Conservation (phyloP, 2,329 filamentous ascomycete species). For the Alternaria sp. region DNA sequence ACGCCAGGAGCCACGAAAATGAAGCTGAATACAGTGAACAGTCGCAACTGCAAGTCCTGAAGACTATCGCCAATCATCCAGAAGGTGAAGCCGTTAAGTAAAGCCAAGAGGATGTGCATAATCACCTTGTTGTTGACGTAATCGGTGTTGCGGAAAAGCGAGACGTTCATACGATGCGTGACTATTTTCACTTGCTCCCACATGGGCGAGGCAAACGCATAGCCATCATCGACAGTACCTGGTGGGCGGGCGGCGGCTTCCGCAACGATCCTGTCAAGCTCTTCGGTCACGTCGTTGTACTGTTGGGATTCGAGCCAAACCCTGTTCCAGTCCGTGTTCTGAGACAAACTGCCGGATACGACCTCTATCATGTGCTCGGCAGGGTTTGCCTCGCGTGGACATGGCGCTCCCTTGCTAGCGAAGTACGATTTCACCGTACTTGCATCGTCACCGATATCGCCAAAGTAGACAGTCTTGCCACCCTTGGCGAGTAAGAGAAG, state of each 20-base stretch:
- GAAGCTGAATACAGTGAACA: conserved; percentile 58
- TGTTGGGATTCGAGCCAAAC: conserved; percentile 47
- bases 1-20: conserved; percentile 46
- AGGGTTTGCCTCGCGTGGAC: conserved; percentile 56
- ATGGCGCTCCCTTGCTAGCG: conserved; percentile 60
- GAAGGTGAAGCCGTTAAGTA: conserved; percentile 27
- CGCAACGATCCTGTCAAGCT: conserved; percentile 42
- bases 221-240: conserved; percentile 43
- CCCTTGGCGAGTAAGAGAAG: conserved; percentile 76
- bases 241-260: conserved; percentile 42
- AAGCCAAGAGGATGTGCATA: conserved; percentile 13
- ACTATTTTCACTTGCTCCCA: conserved; percentile 19
- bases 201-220: conserved; percentile 29
- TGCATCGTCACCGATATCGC: conserved; percentile 76
- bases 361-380: conserved; percentile 83
- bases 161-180: conserved; percentile 15
- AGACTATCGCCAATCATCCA: conserved; percentile 19
- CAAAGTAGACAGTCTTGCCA: conserved; percentile 80
- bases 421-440: conserved; percentile 65
- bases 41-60: conserved; percentile 48
- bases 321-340: conserved; percentile 31
- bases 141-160: conserved; percentile 15
- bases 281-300: conserved; percentile 30
- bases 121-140: conserved; percentile 25
- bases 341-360: conserved; percentile 50